phyloP scores from a whole-genome alignment of 2,329 filamentous ascomycete species.

The Neofusicoccum parvum region DNA sequence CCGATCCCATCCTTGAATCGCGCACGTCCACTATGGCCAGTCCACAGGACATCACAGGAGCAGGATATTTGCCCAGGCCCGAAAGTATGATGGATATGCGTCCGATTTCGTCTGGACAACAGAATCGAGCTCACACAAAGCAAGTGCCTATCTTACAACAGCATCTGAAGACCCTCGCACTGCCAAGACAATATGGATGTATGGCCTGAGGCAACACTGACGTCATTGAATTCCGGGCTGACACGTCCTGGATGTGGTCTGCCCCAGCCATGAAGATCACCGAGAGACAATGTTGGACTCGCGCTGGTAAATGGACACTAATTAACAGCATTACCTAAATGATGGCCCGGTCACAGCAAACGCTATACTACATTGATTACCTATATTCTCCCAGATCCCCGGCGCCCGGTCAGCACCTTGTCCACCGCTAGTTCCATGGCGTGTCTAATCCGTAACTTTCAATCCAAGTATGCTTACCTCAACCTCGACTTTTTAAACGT shows the following conservation, averaged over 20 bases:
- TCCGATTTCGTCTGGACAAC: too few relatives aligned
- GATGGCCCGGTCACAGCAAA: background rate
- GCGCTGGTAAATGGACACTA: too few relatives aligned
- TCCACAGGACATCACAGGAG: background rate
- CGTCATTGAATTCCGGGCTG: background rate
- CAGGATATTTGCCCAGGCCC: background rate
- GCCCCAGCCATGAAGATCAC: background rate
- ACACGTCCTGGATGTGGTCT: background rate
- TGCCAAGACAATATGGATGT: too few relatives aligned
- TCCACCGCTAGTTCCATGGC: background rate
- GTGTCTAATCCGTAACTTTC: constrained; percentile 7
- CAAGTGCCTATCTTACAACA: too few relatives aligned
- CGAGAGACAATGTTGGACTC: background rate
- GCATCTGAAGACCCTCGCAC: too few relatives aligned
- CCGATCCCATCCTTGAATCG: background rate
- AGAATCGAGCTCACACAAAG: too few relatives aligned
- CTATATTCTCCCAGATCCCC: background rate
- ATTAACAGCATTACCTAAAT: background rate
- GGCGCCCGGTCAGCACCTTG: background rate
- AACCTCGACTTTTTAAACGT: background rate
- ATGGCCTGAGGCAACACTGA: background rate
- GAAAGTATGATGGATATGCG: too few relatives aligned
- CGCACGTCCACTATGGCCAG: background rate
- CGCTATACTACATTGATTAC: background rate
- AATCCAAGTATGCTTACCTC: background rate